Evolutionary conservation across 1,284 basidiomycete species (phyloP), one percentile per base, ranked within the genome.

Genomic region (Mycena sp.): DNA sequence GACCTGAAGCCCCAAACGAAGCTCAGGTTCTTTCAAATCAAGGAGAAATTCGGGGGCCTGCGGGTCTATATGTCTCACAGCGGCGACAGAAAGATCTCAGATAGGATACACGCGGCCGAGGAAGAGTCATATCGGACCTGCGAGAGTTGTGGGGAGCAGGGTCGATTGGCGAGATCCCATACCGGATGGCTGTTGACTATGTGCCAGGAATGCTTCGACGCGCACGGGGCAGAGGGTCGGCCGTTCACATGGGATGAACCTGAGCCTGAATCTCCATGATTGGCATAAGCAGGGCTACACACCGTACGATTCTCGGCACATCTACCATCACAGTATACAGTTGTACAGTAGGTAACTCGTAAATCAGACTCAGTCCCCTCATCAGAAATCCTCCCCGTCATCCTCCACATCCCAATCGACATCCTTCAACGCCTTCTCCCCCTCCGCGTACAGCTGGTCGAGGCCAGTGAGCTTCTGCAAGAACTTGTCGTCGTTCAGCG

Each of bases 391-490:
- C 60, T 77, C 79, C 30, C 74, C 79, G 1, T 79, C 85, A 10
- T 81, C 86, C 17, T 87, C 90, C 44, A 87, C 87, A 23, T 90
- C 90, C 89, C 91, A 92, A 55, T 95, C 92, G 2, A 94, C 85
- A 32, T 78, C 84, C 69, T 92, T 89, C 65, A 96, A 69, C 21
- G 84, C 86, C n/a, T 85, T 87, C 74, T 96, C 86, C 12, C 91
- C 89, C 69, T 96, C 94, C 19, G 85, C 84, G 70, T 94, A 90
- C 69, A 98, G 76, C 77, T 90, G 85, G 73, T 97, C 94, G 63
- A 99, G 77, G 0, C 96, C 96, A 0, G 95, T 96, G 65, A 98
- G 75, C 60, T 78, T 77, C 78, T 96, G 95, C 29, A 99, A 79
- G 72, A 89, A 95, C 46, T 90, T 89, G 1, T 85, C 78, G 67